A percentile compares a stretch with the other conserved stretches of the same genome.
Conservation (phyloP, 2,329 filamentous ascomycete genomes). For the Elsinoe ampelina region DNA sequence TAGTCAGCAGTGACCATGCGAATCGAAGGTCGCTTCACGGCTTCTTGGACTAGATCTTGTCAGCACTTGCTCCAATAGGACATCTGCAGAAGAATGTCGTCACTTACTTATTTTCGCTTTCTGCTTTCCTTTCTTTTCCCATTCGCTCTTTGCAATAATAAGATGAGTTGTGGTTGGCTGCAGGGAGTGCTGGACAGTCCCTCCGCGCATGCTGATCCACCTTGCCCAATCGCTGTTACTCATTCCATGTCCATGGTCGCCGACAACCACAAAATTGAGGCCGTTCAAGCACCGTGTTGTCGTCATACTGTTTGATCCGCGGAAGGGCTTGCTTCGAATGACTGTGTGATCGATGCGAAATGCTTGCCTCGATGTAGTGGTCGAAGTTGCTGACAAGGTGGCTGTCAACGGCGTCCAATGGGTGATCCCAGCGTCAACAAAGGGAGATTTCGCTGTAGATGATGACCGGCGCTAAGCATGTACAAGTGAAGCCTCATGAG, state of each 20-base stretch:
- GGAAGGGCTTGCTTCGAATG: too few species aligned
- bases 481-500: too few species aligned
- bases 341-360: too few species aligned
- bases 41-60: conserved; percentile 14
- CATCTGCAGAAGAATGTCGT: conserved; percentile 18
- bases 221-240: conserved; percentile 48
- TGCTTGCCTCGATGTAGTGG: too few species aligned
- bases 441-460: too few species aligned
- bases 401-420: too few species aligned
- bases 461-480: too few species aligned
- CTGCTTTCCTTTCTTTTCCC: conserved; percentile 32
- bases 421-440: too few species aligned
- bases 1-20: conserved; percentile 36
- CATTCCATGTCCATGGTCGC: conserved; percentile 44
- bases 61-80: neutral
- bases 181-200: conserved; percentile 45
- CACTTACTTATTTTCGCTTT: neutral
- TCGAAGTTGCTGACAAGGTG: too few species aligned
- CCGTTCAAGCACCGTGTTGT: neutral
- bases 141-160: conserved; percentile 55
- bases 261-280: conserved; percentile 47
- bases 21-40: conserved; percentile 14
- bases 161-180: conserved; percentile 59
- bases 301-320: neutral
- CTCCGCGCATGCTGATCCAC: conserved; percentile 59